phyloP scores from a whole-genome alignment of 2,329 filamentous ascomycete species.

The Ceratocystis huliohia region DNA sequence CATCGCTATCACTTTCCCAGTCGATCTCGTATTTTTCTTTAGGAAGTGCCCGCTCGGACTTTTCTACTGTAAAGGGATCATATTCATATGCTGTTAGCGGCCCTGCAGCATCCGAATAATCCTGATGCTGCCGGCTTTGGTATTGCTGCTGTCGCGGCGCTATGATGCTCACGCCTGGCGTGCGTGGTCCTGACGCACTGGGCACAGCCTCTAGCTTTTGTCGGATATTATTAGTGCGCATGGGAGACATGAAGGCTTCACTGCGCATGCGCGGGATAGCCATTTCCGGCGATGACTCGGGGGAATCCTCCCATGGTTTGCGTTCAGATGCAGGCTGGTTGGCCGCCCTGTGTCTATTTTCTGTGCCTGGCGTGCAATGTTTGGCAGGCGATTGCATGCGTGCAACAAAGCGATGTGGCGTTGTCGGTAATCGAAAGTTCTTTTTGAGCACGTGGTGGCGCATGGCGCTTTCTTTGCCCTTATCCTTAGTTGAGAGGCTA shows the following conservation, averaged over 20 bases:
- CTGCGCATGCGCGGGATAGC: conserved; percentile 71
- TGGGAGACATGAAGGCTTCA: conserved; percentile 71
- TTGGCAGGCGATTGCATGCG: conserved; percentile 28
- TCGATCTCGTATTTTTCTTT: conserved; percentile 41
- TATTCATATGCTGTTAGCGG: not conserved
- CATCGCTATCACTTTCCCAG: conserved; percentile 66
- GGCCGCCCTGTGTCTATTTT: not conserved
- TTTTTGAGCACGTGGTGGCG: conserved; percentile 90
- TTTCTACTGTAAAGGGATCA: conserved; percentile 33
- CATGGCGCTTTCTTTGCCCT: conserved; percentile 54
- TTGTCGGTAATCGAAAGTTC: conserved; percentile 86
- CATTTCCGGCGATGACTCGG: conserved; percentile 63
- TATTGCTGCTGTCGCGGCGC: conserved; percentile 41
- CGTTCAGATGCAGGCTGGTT: conserved; percentile 2
- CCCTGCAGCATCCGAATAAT: not conserved
- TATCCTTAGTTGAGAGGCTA: conserved; percentile 24
- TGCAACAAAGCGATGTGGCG: conserved; percentile 49
- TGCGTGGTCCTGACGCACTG: conserved; percentile 40
- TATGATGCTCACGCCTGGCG: conserved; percentile 75
- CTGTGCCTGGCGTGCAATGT: not conserved
- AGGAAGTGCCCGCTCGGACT: conserved; percentile 24
- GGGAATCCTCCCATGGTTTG: conserved; percentile 31
- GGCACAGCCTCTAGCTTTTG: conserved; percentile 33
- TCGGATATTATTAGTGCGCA: conserved; percentile 31
- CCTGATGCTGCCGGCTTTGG: not conserved